Conservation (phyloP, 140 eudicot species). For the Erigeron philadelphicus region DNA sequence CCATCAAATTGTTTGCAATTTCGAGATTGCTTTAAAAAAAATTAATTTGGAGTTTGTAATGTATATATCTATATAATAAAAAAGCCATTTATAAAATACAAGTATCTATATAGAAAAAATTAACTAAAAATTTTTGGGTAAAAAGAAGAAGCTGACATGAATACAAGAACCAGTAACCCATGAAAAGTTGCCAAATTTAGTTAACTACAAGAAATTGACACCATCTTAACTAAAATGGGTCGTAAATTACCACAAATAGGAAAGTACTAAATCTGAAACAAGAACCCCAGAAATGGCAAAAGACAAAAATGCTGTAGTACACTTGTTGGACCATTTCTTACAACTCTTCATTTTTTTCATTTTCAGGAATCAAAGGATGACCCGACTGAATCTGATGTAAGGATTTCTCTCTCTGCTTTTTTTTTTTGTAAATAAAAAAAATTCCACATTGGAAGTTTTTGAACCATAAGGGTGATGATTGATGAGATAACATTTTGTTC, state of each 20-base stretch:
- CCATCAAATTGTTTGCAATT: background rate
- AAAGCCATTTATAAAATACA: background rate
- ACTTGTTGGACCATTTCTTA: background rate
- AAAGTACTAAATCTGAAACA: background rate
- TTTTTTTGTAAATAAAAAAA: background rate
- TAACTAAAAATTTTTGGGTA: no score
- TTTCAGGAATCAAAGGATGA: constrained; percentile 75
- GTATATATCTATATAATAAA: background rate
- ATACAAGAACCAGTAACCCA: no score
- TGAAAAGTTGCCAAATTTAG: no score
- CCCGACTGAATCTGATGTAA: constrained; percentile 84
- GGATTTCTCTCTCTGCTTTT: constrained; percentile 7
- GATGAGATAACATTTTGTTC: constrained; percentile 3
- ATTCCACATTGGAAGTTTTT: background rate
- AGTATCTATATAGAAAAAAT: no score
- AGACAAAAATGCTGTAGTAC: background rate
- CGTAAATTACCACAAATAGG: no score
- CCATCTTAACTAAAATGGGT: no score
- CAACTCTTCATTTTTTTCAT: background rate
- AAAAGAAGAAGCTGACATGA: no score
- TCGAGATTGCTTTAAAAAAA: background rate
- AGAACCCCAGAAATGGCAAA: no score
- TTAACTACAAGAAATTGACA: no score
- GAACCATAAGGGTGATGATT: background rate
- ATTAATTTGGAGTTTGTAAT: background rate